Evolutionary conservation across 1,284 basidiomycete genomes (phyloP), one percentile per base, ranked within the genome.

Genomic region (Rhizopogon hawkerae): DNA sequence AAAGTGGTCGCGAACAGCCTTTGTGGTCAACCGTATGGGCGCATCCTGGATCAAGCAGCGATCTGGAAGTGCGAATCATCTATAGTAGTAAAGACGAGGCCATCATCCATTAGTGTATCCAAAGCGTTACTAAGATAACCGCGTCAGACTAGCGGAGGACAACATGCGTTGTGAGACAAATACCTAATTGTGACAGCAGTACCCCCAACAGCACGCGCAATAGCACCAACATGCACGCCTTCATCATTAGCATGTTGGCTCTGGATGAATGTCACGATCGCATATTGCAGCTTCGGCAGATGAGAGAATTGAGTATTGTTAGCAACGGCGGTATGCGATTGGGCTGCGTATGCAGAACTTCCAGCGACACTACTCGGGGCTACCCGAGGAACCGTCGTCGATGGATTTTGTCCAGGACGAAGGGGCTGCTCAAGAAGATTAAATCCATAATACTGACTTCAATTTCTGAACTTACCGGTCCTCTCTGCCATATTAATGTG

Each of bases 91-190:
- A 76, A 89, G 48, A 91, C 69, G 53, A 76, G 64, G 0, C 86
- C 88, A 1, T 84, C 77, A 34, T 81, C 76, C 68, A 85, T 78
- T 46, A 93, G 69, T 46, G 66, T 65, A 52, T 89, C 84, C 50
- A 92, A 67, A 21, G 83, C 85, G 39, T 76, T 68, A 57, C 87
- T 85, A 53, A 29, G 46, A 18, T 16, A 31, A 29, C 1, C 36
- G 21, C 23, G 53, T 49, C 38, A 53, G 33, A 34, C 1, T 18
- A 44, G 14, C 29, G 2, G 35, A 3, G 34, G 23, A 9, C 10
- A 47, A 11, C 16, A 38, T 38, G n/a, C n/a, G n/a, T n/a, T 14
- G 41, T 35, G n/a, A 11, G 41, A 26, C 13, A 35, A 68, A 53
- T 52, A 81, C 81, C 73, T 75, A 49, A 82, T 75, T 49, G 71